Evolutionary conservation across 345 rosid species (phyloP).

Genomic region (Toxicodendron radicans): DNA sequence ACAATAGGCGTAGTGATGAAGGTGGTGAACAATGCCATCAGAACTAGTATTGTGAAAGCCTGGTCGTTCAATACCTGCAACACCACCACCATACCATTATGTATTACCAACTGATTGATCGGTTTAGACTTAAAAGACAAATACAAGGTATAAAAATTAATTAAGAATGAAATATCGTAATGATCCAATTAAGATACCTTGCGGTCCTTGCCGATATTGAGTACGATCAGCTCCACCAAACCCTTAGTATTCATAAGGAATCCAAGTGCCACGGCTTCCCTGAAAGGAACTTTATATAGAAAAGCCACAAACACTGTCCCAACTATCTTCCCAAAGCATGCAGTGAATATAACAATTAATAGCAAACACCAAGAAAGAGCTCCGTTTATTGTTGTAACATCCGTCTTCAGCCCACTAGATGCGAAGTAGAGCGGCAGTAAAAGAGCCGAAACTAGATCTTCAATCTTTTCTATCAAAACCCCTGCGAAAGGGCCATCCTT

Average conservation of each 20-base stretch:
- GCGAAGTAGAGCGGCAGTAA: constrained; percentile 46
- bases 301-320: constrained; percentile 30
- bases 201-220: constrained; percentile 50
- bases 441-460: constrained; percentile 46
- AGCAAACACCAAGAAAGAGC: constrained; percentile 47
- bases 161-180: too few species aligned
- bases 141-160: not conserved
- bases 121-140: too few species aligned
- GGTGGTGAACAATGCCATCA: constrained; percentile 72
- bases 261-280: constrained; percentile 39
- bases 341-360: constrained; percentile 37
- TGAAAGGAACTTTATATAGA: constrained; percentile 29
- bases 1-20: constrained; percentile 64
- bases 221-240: constrained; percentile 49
- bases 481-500: constrained; percentile 47
- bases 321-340: constrained; percentile 44
- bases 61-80: constrained; percentile 61
- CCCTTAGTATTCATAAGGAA: constrained; percentile 57
- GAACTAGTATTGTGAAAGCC: constrained; percentile 56
- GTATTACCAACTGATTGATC: too few species aligned
- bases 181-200: constrained; percentile 22
- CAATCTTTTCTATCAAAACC: constrained; percentile 44
- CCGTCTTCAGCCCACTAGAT: constrained; percentile 45
- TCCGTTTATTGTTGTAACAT: constrained; percentile 41
- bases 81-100: not conserved